Conservation (phyloP, 2,329 filamentous ascomycete genomes). For the Zymoseptoria ardabiliae region DNA sequence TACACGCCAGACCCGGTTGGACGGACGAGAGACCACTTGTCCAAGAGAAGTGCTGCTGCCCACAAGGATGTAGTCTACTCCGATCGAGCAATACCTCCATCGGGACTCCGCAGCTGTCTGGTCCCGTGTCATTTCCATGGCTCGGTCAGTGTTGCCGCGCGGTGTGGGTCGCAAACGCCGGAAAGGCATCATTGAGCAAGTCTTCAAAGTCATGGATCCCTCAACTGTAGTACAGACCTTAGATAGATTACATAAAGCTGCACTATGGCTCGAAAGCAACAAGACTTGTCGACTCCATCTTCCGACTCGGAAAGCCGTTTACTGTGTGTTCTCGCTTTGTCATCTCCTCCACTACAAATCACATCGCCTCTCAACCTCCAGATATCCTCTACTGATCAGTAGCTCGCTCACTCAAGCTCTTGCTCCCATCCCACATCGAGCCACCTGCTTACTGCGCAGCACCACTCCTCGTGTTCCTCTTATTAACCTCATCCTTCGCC, state of each 20-base stretch:
- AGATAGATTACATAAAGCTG: background rate
- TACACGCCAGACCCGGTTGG: too few species aligned
- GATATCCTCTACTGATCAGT: too few species aligned
- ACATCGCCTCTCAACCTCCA: too few species aligned
- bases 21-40: too few species aligned
- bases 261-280: background rate
- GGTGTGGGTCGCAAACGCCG: background rate
- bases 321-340: too few species aligned
- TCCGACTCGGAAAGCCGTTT: too few species aligned
- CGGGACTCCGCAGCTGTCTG: too few species aligned
- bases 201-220: background rate
- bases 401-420: background rate
- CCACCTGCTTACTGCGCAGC: constrained; percentile 12
- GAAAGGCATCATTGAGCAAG: too few species aligned
- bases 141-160: background rate
- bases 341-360: too few species aligned
- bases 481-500: constrained; percentile 62
- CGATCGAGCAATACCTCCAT: background rate
- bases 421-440: background rate
- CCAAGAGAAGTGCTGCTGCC: background rate
- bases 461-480: constrained; percentile 31
- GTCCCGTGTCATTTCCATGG: background rate
- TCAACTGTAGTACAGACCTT: background rate
- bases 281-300: background rate
- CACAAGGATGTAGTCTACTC: background rate